Base-by-base conservation (phyloP, 192 early-diverging fungal genomes). In the Coemansia sp. region DNA sequence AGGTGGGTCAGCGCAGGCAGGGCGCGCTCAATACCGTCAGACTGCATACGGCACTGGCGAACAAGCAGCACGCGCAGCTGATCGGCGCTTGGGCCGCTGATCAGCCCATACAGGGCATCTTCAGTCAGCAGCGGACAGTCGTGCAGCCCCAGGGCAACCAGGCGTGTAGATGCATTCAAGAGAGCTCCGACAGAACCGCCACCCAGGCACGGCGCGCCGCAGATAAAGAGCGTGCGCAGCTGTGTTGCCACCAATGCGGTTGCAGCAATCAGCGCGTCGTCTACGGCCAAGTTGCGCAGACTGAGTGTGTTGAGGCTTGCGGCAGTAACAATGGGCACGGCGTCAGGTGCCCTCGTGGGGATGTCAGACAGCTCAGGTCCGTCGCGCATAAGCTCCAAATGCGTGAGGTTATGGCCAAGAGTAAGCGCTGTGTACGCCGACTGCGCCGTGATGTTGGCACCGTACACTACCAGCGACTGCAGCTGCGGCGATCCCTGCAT, bases 381-480 rank as follows among this genome's bases (percentile, higher is more conserved):
- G 42, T 71, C 53, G 60, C 70, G 75, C 12, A 60, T 57, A 42
- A 77, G 50, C 69, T 77, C 75, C 51, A 77, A 28, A 48, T 72
- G 69, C 3, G 56, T 51, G 18, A 77, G 66, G 17, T 48, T 15
- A 3, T 36, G 20, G 18, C 63, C 70, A 12, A 5, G 3, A 18
- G 48, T 40, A 14, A 77, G 56, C 3, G 56, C 66, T 3, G 46
- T 44, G 14, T 36, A 21, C 12, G 66, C 70, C 11, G 68, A 62
- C 21, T 48, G 53, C 7, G 61, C 69, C 10, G 69, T 68, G 15
- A 71, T 59, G 40, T 58, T 65, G 47, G 75, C 23, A 55, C 69
- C 63, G 56, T 77, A 25, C 14, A 77, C 60, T 18, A 68, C 75
- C 7, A 77, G 70, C 58, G 75, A 77, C 48, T 59, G 75, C 44